Percentiles rank a stretch among this genome's conserved stretches.
phyloP scores from a whole-genome alignment of 2,329 filamentous ascomycete genomes.

The Fusarium chuoi region DNA sequence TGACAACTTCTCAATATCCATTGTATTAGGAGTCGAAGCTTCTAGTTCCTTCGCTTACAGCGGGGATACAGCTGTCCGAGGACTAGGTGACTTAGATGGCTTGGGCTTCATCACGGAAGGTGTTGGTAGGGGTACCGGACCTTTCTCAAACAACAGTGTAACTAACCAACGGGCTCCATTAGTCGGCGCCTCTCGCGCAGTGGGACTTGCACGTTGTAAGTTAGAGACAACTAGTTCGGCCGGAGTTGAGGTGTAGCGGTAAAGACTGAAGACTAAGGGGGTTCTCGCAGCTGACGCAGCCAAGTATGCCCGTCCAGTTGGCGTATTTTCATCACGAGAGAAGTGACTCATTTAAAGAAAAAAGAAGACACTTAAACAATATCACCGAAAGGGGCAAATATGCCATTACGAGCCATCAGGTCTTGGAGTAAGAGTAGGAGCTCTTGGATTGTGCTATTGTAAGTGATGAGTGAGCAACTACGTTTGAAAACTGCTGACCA shows the following conservation, averaged over 20 bases:
- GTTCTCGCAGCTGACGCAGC: neutral
- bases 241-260: neutral
- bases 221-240: neutral
- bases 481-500: constrained; percentile 4
- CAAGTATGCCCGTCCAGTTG: neutral
- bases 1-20: neutral
- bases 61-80: neutral
- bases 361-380: neutral
- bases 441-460: neutral
- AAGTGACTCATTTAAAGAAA: neutral
- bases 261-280: neutral
- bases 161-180: neutral
- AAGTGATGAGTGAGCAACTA: neutral
- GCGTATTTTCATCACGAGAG: neutral
- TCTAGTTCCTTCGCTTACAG: constrained; percentile 1
- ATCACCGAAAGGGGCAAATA: neutral
- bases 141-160: neutral
- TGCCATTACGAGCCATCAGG: neutral
- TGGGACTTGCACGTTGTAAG: constrained; percentile 3
- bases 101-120: neutral
- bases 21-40: neutral
- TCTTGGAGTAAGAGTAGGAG: neutral
- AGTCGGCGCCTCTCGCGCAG: constrained; percentile 6
- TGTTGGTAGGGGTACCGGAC: neutral
- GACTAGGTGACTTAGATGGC: neutral